Conservation (phyloP, 2,329 filamentous ascomycete species). For the Aureobasidium namibiae region DNA sequence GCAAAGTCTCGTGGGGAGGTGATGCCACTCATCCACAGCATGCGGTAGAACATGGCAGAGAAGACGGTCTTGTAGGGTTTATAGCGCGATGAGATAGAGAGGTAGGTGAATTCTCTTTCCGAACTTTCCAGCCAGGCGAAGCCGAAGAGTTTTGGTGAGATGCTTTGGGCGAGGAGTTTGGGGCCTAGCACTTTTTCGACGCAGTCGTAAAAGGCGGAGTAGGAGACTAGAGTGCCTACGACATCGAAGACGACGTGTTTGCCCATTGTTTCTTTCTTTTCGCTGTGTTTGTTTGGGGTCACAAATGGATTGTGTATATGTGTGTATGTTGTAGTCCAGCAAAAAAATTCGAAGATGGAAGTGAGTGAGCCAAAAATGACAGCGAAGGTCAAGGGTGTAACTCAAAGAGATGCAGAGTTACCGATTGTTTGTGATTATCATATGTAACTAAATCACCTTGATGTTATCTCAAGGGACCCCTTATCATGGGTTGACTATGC, state of each 20-base stretch:
- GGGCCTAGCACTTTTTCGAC: slow-evolving; percentile 37
- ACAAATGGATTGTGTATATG: not conserved
- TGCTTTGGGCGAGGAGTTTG: slow-evolving; percentile 30
- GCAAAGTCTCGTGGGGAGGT: slow-evolving; percentile 34
- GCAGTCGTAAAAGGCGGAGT: slow-evolving; percentile 35
- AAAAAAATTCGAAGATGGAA: no score
- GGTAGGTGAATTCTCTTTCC: slow-evolving; percentile 44
- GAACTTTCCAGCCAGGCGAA: slow-evolving; percentile 40
- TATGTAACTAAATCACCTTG: no score
- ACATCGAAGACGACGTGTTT: slow-evolving; percentile 33
- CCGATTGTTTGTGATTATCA: no score
- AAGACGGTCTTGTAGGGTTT: slow-evolving; percentile 37
- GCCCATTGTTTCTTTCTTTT: not conserved
- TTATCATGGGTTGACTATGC: no score
- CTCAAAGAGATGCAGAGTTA: no score
- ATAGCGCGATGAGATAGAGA: slow-evolving; percentile 39
- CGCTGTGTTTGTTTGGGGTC: no score
- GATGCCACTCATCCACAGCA: slow-evolving; percentile 38
- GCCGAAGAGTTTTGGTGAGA: slow-evolving; percentile 37
- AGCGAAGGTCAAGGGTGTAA: no score
- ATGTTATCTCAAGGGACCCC: no score
- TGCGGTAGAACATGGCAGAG: slow-evolving; percentile 41
- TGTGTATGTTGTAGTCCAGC: not conserved
- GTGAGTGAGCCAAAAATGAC: no score
- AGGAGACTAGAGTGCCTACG: slow-evolving; percentile 45